Evolutionary conservation across 306 rosid genomes (phyloP), one percentile per base, ranked within the genome.

Genomic region (Castanea mollissima): DNA sequence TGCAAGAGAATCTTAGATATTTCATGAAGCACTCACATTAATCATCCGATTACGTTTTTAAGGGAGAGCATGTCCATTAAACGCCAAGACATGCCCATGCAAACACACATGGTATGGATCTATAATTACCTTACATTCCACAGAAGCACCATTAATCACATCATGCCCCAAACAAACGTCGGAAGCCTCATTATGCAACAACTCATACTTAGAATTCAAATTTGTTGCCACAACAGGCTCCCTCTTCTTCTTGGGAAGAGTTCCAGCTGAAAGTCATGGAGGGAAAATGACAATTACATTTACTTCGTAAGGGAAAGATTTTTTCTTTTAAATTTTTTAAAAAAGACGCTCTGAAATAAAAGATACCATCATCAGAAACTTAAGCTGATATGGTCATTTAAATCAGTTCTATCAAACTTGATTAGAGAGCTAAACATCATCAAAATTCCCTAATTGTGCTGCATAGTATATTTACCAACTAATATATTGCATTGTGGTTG

Each of bases 71-170:
- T 59, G 62, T 6, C 35, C 65, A 51, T 16, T 44, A 67, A 72
- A 46, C 15, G 25, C 69, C 21, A 67, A 74, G 67, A 62, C 59
- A 57, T 57, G 51, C 58, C 49, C 65, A 57, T 32, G 69, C 60
- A 69, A 2, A 2, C 18, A 81, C 21, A 79, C 67, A 78, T 38
- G 55, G 70, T 62, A n/a, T 21, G 55, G 82, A 55, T 51, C 81
- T 55, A 21, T 62, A 83, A 75, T 80, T 83, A 95, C 99, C 99
- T 84, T 78, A 81, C 67, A 76, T 82, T 87, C 91, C 76, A 87
- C 51, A n/a, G 85, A 82, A 83, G 85, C 87, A 58, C 83, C 85
- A 54, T 78, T 78, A 79, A 69, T 82, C 76, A 79, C 89, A 83
- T 87, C 91, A 89, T 78, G 88, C 72, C 64, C 90, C 86, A 86